These are phyloP conservation scores for Elsinoe fawcettii DNA, from an alignment of 2,329 filamentous ascomycete species.

Conservation along the genomic window DNA sequence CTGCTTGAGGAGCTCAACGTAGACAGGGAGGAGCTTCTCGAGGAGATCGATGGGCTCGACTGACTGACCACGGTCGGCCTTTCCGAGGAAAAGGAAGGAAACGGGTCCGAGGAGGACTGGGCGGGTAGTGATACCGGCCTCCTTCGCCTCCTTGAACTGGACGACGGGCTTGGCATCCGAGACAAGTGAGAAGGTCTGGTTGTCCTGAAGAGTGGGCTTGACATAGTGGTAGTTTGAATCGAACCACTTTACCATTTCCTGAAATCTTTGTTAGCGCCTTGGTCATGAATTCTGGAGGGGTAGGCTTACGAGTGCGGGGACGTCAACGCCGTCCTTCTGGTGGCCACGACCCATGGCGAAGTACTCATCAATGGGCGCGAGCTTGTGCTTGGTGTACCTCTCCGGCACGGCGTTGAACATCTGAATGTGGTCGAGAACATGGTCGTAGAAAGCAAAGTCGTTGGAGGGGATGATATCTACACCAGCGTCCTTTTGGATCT, in stretches of 20 bases:
- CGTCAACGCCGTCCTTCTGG: constrained; percentile 90
- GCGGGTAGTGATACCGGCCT: constrained; percentile 84
- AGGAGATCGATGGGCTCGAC: constrained; percentile 92
- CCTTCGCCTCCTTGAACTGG: constrained; percentile 97
- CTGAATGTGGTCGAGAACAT: constrained; percentile 96
- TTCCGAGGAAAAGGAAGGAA: constrained; percentile 94
- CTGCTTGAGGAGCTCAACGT: constrained; percentile 84
- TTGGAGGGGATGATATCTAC: constrained; percentile 98
- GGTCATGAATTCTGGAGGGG: not conserved
- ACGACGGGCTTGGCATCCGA: constrained; percentile 84
- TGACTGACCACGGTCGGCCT: constrained; percentile 88
- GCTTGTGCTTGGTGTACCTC: constrained; percentile 84
- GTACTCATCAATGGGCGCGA: constrained; percentile 89
- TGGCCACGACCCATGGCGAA: constrained; percentile 99
- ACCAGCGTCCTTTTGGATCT: constrained; percentile 98
- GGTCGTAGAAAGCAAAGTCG: constrained; percentile 98
- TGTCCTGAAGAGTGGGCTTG: constrained; percentile 95
- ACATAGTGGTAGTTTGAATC: constrained; percentile 99
- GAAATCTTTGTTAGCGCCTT: not conserved
- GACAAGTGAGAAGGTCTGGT: constrained; percentile 88
- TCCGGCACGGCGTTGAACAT: constrained; percentile 90
- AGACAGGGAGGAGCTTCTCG: constrained; percentile 86
- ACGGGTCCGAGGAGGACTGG: constrained; percentile 93
- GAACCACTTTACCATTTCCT: constrained; percentile 99
- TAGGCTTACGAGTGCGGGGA: constrained; percentile 49